Conservation (phyloP, 371 early-diverging fungal genomes). For the Apophysomyces trapeziformis region DNA sequence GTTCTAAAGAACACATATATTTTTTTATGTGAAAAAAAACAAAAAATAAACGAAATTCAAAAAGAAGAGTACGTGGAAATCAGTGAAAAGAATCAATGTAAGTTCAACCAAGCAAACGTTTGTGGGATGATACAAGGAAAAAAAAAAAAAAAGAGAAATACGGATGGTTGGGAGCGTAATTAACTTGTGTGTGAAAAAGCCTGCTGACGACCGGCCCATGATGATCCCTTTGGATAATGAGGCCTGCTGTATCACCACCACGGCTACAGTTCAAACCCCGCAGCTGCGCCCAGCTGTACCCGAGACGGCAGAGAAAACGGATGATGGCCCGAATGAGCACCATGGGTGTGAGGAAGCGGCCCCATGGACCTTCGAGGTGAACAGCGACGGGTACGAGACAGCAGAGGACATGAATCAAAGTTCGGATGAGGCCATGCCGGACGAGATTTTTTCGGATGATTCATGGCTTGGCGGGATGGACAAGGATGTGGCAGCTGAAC, state of each 20-base stretch:
- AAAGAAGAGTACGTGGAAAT: constrained; percentile 5
- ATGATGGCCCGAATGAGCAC: neutral
- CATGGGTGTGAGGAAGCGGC: neutral
- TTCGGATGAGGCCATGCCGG: neutral
- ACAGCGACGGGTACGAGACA: neutral
- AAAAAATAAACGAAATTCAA: neutral
- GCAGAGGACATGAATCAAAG: neutral
- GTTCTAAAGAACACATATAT: neutral
- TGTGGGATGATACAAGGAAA: neutral
- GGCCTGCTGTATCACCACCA: neutral
- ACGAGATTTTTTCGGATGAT: constrained; percentile 5
- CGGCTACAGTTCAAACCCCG: neutral
- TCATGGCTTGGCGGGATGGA: neutral
- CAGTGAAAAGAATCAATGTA: neutral
- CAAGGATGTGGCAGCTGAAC: constrained; percentile 10
- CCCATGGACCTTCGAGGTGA: neutral
- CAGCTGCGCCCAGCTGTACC: constrained; percentile 1
- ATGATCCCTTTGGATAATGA: neutral
- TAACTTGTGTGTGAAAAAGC: neutral
- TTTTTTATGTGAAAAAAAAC: too few relatives aligned
- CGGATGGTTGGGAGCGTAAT: too few relatives aligned
- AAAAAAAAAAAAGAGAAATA: neutral
- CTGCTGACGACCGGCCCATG: neutral
- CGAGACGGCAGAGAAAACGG: constrained; percentile 7
- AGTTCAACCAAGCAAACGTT: neutral